These are phyloP conservation scores for Alternaria arbusti DNA, from an alignment of 2,329 filamentous ascomycete genomes.

Conservation along the genomic window DNA sequence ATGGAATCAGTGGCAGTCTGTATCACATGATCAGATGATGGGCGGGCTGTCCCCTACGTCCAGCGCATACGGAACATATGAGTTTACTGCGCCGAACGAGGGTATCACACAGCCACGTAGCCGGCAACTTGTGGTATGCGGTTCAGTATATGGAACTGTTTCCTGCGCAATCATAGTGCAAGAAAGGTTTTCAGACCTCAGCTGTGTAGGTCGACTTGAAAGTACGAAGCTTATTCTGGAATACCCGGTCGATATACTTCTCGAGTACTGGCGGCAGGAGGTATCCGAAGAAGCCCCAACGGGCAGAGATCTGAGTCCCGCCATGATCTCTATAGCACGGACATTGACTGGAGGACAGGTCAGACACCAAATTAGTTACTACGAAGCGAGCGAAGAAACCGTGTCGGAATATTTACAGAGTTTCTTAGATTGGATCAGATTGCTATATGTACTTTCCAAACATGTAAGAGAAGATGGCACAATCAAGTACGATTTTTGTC, in stretches of 20 bases:
- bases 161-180: fast-evolving
- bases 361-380: not conserved
- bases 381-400: not conserved
- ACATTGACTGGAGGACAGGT: not conserved
- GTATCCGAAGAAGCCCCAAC: not conserved
- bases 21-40: not conserved
- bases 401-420: not conserved
- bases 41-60: not conserved
- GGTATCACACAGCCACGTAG: not conserved
- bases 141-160: not conserved
- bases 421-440: not conserved
- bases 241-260: not conserved
- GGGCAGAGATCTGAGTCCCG: not conserved
- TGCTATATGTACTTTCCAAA: not conserved
- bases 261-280: not conserved
- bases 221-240: not conserved
- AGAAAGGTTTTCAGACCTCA: not conserved
- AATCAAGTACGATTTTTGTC: not conserved
- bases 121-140: not conserved
- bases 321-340: not conserved
- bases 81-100: not conserved
- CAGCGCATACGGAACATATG: not conserved
- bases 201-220: not conserved
- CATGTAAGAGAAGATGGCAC: not conserved
- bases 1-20: not conserved